A percentile compares a stretch with the other conserved stretches of the same genome.
These are phyloP conservation scores for Kwoniella sp. DNA, from an alignment of 768 basidiomycete genomes.

Conservation along the genomic window DNA sequence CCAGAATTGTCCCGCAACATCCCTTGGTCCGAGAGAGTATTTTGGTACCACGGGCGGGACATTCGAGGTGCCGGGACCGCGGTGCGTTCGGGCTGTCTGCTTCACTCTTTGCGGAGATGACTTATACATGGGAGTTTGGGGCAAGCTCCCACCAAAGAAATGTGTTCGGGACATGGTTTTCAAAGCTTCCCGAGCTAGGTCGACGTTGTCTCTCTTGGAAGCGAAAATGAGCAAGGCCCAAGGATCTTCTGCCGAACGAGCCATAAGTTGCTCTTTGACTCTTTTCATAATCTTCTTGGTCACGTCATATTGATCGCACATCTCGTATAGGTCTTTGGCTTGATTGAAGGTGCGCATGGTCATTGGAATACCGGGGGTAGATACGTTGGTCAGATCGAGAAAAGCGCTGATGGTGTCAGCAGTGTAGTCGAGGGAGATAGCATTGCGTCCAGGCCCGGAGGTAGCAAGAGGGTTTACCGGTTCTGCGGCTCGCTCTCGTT, in stretches of 20 bases:
- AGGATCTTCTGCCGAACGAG: neutral
- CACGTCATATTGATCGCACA: slow-evolving; percentile 15
- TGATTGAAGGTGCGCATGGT: neutral
- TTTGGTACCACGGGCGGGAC: too few relatives aligned
- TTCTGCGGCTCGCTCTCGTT: neutral
- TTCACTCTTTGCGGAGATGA: too few relatives aligned
- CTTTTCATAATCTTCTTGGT: neutral
- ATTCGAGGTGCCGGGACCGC: too few relatives aligned
- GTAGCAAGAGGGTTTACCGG: neutral
- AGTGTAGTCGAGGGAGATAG: neutral
- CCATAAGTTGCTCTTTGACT: neutral
- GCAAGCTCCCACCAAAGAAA: too few relatives aligned
- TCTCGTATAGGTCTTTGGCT: neutral
- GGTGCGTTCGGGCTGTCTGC: too few relatives aligned
- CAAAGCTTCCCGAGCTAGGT: neutral
- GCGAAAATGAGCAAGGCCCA: neutral
- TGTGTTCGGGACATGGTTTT: neutral
- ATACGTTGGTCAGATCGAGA: slow-evolving; percentile 9
- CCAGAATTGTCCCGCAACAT: too few relatives aligned
- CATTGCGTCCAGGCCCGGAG: neutral
- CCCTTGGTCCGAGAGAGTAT: too few relatives aligned
- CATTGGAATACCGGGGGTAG: neutral
- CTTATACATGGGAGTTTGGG: too few relatives aligned
- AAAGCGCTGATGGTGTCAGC: neutral
- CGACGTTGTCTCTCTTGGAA: neutral